phyloP scores from a whole-genome alignment of 805 yeast species.

The Hanseniaspora valbyensis region DNA sequence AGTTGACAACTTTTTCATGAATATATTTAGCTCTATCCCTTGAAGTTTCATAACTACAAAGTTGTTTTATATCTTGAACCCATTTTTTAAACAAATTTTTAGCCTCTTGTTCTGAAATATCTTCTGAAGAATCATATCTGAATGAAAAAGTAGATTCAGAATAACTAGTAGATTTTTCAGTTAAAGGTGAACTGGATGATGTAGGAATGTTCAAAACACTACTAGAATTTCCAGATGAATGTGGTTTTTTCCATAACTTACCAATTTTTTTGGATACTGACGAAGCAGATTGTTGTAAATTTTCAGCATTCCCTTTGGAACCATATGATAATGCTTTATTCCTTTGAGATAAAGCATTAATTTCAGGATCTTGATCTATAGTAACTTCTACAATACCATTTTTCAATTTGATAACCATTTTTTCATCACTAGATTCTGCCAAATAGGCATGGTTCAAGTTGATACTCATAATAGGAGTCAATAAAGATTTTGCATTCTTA shows the following conservation, averaged over 20 bases:
- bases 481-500: conserved; percentile 38
- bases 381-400: background rate
- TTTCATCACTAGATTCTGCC: conserved; percentile 29
- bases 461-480: conserved; percentile 35
- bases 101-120: conserved; percentile 21
- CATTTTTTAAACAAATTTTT: conserved; percentile 38
- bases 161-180: too few species aligned
- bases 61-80: conserved; percentile 44
- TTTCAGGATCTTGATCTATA: background rate
- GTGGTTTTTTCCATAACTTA: conserved; percentile 10
- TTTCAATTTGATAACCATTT: conserved; percentile 32
- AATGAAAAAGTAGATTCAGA: conserved; percentile 24
- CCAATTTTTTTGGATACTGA: conserved; percentile 9
- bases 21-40: conserved; percentile 41
- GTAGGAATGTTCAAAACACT: background rate
- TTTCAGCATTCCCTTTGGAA: too few species aligned
- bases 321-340: too few species aligned
- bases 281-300: background rate
- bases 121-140: conserved; percentile 34
- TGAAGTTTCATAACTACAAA: conserved; percentile 39
- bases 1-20: conserved; percentile 27
- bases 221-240: background rate
- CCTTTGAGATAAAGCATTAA: too few species aligned
- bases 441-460: conserved; percentile 31
- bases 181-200: background rate